Conservation (phyloP, 495 filamentous ascomycete species). For the Parathielavia appendiculata region DNA sequence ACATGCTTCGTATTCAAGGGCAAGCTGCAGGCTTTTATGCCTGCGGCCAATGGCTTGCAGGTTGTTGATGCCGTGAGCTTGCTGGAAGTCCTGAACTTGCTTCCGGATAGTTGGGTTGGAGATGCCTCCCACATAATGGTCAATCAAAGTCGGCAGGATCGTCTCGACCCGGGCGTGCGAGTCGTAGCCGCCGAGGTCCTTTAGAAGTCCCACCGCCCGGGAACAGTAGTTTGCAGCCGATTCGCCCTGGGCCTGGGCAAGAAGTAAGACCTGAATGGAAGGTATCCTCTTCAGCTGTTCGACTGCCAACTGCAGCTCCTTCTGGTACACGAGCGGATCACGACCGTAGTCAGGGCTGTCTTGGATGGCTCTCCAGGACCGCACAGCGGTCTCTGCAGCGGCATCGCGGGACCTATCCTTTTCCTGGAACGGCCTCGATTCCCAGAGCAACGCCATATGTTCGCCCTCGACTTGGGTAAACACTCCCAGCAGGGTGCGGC, state of each 20-base stretch:
- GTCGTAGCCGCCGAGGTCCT: slow-evolving; percentile 30
- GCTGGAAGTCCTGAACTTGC: slow-evolving; percentile 34
- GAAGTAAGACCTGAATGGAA: slow-evolving; percentile 43
- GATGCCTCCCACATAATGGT: slow-evolving; percentile 46
- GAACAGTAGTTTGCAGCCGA: slow-evolving; percentile 39
- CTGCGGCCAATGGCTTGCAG: slow-evolving; percentile 35
- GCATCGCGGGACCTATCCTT: slow-evolving; percentile 31
- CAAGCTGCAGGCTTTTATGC: slow-evolving; percentile 47
- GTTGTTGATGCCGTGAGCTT: slow-evolving; percentile 10
- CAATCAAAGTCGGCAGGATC: slow-evolving; percentile 23
- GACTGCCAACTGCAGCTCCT: slow-evolving; percentile 37
- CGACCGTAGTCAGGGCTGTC: slow-evolving; percentile 28
- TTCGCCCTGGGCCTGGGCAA: slow-evolving; percentile 46
- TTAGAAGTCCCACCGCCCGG: slow-evolving; percentile 36
- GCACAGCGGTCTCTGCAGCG: slow-evolving; percentile 30
- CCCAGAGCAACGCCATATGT: slow-evolving; percentile 41
- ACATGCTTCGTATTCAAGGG: slow-evolving; percentile 43
- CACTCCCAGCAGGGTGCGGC: slow-evolving; percentile 44
- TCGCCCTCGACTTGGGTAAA: slow-evolving; percentile 50
- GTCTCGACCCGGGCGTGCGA: slow-evolving; percentile 17
- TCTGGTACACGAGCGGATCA: slow-evolving; percentile 43
- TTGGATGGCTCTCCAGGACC: slow-evolving; percentile 40
- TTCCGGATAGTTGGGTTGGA: slow-evolving; percentile 31
- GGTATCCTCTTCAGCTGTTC: slow-evolving; percentile 44
- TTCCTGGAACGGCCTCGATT: slow-evolving; percentile 34